Evolutionary conservation across 306 rosid species (phyloP), one percentile per base, ranked within the genome.

Genomic region (Sesbania bispinosa): DNA sequence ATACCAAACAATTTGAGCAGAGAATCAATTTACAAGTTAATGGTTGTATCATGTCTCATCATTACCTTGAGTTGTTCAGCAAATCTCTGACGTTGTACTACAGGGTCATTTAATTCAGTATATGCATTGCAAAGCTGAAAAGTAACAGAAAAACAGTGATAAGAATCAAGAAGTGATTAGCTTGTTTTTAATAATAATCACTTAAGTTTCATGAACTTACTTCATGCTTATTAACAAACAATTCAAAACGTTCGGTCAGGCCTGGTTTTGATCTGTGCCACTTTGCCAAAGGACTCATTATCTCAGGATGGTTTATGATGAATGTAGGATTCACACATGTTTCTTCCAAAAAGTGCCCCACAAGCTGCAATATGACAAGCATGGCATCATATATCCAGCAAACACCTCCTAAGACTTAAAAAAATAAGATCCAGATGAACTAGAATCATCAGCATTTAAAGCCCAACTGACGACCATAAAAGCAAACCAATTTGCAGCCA

Each of bases 281-380:
- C 85, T 92, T 92, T 2, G 98, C 98, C 79, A 92, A 71, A 54
- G 96, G 98, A 78, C 98, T 92, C 96, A 86, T 89, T 59, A 92
- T 78, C 87, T 92, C 89, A 0, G 98, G 98, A 80, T 86, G 96
- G 74, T 92, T 89, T 15, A 86, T 89, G 71, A 92, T 92, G 62
- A 83, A 92, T 51, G 94, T 51, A 13, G 96, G 98, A 81, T 89
- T 84, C 6, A 89, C 89, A 63, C 98, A 92, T 0, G 77, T 87
- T 81, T 84, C 96, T 63, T 92, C 98, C 83, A 92, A 75, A 74
- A 87, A 88, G 88, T 92, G 94, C 36, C 95, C 98, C 75, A 89
- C 98, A 78, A 92, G 98, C 98, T 92, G 92, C 80, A 83, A 51
- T 14, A 52, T 30, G n/a, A 77, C 48, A 51, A 67, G 3, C 51